Evolutionary conservation across 352 stramenopile species (phyloP).

Genomic region (Globisporangium yorkense): DNA sequence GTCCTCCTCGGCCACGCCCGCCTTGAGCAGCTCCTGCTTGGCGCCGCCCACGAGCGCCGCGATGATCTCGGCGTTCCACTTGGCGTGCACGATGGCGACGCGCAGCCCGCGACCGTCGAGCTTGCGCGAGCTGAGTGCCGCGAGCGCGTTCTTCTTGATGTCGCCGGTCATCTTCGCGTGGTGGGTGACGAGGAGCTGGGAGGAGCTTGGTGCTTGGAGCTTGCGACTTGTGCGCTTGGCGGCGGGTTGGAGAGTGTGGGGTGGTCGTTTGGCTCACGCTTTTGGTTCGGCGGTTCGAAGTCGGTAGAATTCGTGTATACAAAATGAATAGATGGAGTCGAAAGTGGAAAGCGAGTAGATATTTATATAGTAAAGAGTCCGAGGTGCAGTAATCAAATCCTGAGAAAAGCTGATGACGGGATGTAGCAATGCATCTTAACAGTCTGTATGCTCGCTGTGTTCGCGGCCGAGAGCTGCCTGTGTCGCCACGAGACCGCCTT

Average conservation of each 20-base stretch:
- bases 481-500: too few species aligned
- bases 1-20: conserved; percentile 59
- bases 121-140: conserved; percentile 69
- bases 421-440: too few species aligned
- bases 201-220: background rate
- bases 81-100: conserved; percentile 78
- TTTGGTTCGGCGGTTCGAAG: too few species aligned
- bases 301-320: too few species aligned
- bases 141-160: conserved; percentile 76
- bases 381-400: too few species aligned
- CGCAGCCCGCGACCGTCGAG: conserved; percentile 68
- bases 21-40: conserved; percentile 53
- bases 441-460: too few species aligned
- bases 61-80: conserved; percentile 87
- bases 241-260: background rate
- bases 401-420: too few species aligned
- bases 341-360: too few species aligned
- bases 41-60: conserved; percentile 53
- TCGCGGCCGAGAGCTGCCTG: too few species aligned
- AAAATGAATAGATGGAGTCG: too few species aligned
- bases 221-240: background rate
- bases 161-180: conserved; percentile 25
- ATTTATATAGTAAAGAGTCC: too few species aligned
- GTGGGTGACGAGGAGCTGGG: background rate
- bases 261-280: too few species aligned